phyloP scores from a whole-genome alignment of 129 eudicot genomes.

The Escallonia herrerae region DNA sequence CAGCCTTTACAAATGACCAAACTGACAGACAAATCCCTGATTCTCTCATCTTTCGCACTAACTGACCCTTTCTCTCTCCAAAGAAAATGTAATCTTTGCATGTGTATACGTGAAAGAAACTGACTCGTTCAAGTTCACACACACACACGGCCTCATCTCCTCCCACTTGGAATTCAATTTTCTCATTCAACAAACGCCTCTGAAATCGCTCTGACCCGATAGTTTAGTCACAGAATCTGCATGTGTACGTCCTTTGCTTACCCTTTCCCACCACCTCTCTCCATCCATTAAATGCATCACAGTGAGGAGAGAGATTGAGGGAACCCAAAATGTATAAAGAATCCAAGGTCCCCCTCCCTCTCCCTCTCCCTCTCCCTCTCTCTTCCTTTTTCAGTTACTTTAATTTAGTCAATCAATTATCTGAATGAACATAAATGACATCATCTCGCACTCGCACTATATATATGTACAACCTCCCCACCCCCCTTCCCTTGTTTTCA shows the following conservation, averaged over 20 bases:
- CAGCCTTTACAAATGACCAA: constrained; percentile 38
- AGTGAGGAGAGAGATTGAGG: not conserved
- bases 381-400: constrained; percentile 23
- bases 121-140: constrained; percentile 14
- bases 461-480: constrained; percentile 15
- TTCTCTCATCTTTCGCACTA: not conserved
- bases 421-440: too few relatives aligned
- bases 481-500: constrained; percentile 6
- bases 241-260: constrained; percentile 28
- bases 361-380: not conserved
- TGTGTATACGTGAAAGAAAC: not conserved
- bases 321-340: not conserved
- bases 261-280: constrained; percentile 1
- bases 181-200: constrained; percentile 17
- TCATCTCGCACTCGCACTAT: not conserved
- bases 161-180: constrained; percentile 24
- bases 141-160: constrained; percentile 8
- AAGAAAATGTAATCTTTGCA: not conserved
- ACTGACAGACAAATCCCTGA: constrained; percentile 23
- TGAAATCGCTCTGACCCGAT: constrained; percentile 40
- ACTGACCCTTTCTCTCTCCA: constrained; percentile 14
- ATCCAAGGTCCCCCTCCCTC: constrained; percentile 17
- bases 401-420: not conserved
- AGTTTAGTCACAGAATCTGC: constrained; percentile 46
- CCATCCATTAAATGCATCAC: constrained; percentile 17